These are phyloP conservation scores for Macadamia integrifolia DNA, from an alignment of 164 flowering plant species.

Conservation along the genomic window DNA sequence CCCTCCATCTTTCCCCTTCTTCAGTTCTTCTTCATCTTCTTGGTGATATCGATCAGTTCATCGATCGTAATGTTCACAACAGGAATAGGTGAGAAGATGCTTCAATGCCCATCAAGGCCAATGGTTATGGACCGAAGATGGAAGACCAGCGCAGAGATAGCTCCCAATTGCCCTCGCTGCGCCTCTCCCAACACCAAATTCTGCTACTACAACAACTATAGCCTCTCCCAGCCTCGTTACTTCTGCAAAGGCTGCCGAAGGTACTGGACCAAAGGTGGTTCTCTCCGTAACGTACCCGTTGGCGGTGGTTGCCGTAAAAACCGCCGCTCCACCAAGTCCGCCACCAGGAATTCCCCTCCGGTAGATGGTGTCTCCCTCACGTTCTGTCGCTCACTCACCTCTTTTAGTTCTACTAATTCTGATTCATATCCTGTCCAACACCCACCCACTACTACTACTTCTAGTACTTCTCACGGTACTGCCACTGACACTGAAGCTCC, in stretches of 20 bases:
- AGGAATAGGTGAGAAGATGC: not conserved
- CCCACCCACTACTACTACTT: too few species aligned
- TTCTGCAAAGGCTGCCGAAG: conserved; percentile 64
- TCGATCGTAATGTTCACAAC: too few species aligned
- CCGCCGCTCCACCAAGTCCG: conserved; percentile 32
- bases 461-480: not conserved
- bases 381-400: too few species aligned
- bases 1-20: too few species aligned
- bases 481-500: conserved; percentile 7
- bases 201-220: conserved; percentile 77
- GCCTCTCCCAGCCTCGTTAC: conserved; percentile 75
- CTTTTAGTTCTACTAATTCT: not conserved
- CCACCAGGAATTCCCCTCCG: not conserved
- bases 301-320: conserved; percentile 74
- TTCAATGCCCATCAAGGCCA: conserved; percentile 14
- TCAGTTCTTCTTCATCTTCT: too few species aligned
- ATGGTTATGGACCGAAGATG: conserved; percentile 18
- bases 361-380: not conserved
- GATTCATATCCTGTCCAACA: too few species aligned
- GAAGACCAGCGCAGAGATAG: conserved; percentile 20
- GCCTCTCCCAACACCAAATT: conserved; percentile 57
- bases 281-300: conserved; percentile 63
- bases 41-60: too few species aligned
- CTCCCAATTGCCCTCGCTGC: conserved; percentile 46
- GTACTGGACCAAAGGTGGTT: conserved; percentile 86